Evolutionary conservation across 2,329 filamentous ascomycete species (phyloP).

Genomic region (Verticillium nubilum): DNA sequence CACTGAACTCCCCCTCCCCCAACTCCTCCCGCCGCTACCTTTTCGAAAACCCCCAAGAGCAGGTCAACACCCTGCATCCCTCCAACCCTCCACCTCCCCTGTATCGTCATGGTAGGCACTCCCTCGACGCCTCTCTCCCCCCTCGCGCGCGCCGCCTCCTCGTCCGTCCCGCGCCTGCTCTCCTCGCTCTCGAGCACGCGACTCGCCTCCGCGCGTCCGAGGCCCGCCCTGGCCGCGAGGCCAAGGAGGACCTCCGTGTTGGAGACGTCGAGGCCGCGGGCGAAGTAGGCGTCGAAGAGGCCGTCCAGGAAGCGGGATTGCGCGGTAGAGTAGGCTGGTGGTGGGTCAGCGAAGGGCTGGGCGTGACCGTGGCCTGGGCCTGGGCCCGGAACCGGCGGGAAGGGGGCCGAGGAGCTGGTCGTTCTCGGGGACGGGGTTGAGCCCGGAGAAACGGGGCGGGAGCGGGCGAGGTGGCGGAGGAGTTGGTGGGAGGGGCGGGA

Average conservation of each 20-base stretch:
- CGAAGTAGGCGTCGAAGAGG: constrained; percentile 37
- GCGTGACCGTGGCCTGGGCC: constrained; percentile 5
- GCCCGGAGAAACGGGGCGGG: not conserved
- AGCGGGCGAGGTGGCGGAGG: constrained; percentile 32
- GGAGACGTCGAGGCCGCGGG: constrained; percentile 34
- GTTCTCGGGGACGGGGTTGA: not conserved
- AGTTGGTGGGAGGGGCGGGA: constrained; percentile 41
- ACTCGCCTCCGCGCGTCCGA: constrained; percentile 16
- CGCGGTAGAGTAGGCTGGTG: constrained; percentile 16
- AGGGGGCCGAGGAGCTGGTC: constrained; percentile 9
- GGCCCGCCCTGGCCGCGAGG: constrained; percentile 25
- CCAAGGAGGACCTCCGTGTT: constrained; percentile 30
- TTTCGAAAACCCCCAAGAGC: constrained; percentile 63
- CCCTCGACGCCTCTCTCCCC: constrained; percentile 42
- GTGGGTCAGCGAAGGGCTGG: not conserved
- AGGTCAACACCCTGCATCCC: constrained; percentile 64
- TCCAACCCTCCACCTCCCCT: constrained; percentile 61
- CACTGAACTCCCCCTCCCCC: constrained; percentile 3
- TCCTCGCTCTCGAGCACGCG: constrained; percentile 20
- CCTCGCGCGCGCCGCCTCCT: constrained; percentile 23
- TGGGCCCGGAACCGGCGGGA: constrained; percentile 13
- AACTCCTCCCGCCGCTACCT: constrained; percentile 15
- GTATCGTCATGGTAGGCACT: constrained; percentile 69
- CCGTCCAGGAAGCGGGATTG: constrained; percentile 35
- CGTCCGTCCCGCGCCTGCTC: constrained; percentile 17